These are phyloP conservation scores for Hordeum marinum DNA, from an alignment of 176 grass and related monocot species.

Conservation along the genomic window DNA sequence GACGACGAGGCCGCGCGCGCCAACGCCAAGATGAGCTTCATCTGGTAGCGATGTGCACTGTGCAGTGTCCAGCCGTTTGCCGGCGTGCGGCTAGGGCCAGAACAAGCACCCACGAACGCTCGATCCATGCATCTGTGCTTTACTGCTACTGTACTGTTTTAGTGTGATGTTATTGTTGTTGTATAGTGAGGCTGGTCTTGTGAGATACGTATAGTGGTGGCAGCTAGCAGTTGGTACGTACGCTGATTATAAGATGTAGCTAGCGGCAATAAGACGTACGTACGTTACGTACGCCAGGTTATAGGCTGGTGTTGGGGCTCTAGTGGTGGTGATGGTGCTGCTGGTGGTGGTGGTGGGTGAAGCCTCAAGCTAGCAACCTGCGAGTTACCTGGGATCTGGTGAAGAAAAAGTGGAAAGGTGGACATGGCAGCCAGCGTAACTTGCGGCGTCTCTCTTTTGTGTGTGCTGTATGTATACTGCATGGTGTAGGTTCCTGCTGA, in stretches of 20 bases:
- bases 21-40: conserved; percentile 63
- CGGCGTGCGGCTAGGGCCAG: too few relatives aligned
- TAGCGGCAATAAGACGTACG: neutral
- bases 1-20: conserved; percentile 50
- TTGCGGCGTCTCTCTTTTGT: too few relatives aligned
- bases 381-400: too few relatives aligned
- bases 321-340: neutral
- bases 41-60: conserved; percentile 38
- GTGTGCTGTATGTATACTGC: too few relatives aligned
- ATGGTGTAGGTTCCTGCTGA: neutral
- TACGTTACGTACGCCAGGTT: neutral
- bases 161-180: neutral
- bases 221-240: neutral
- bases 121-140: neutral
- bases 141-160: neutral
- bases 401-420: too few relatives aligned
- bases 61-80: too few relatives aligned
- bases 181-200: neutral
- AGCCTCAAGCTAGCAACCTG: too few relatives aligned
- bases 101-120: too few relatives aligned
- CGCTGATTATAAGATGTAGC: neutral
- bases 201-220: neutral
- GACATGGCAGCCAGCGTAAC: too few relatives aligned
- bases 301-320: neutral
- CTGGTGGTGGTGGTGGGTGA: neutral